Evolutionary conservation across 257 asterid species (phyloP).

Genomic region (Linaria vulgaris): DNA sequence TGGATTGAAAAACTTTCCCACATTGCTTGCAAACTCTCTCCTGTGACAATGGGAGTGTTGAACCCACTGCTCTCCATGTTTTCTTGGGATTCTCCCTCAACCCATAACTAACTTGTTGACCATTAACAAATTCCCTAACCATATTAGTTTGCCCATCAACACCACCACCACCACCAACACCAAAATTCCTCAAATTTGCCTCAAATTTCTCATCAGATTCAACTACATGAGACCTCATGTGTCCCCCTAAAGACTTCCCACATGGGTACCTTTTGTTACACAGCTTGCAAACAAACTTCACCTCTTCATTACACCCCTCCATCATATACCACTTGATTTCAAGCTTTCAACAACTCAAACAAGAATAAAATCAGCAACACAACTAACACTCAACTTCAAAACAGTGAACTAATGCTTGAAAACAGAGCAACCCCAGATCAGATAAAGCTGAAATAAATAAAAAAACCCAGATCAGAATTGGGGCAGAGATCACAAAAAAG

Average conservation of each 20-base stretch:
- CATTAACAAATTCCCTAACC: slow-evolving; percentile 31
- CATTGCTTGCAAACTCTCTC: slow-evolving; percentile 85
- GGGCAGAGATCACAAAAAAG: no score
- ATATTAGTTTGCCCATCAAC: slow-evolving; percentile 18
- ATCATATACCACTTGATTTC: slow-evolving; percentile 23
- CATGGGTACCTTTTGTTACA: slow-evolving; percentile 61
- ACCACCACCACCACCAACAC: slow-evolving; percentile 4
- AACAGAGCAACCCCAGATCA: no score
- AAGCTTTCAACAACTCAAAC: no score
- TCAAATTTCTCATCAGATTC: slow-evolving; percentile 43
- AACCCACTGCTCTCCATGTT: slow-evolving; percentile 71
- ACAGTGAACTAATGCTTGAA: no score
- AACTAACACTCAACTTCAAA: no score
- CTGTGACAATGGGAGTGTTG: slow-evolving; percentile 41
- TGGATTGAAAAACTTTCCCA: slow-evolving; percentile 85
- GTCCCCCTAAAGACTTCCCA: slow-evolving; percentile 71
- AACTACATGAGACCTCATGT: slow-evolving; percentile 74
- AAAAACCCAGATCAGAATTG: no score
- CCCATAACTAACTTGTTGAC: slow-evolving; percentile 52
- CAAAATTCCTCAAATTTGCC: slow-evolving; percentile 31
- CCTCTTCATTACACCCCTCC: slow-evolving; percentile 42
- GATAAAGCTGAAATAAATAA: no score
- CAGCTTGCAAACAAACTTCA: slow-evolving; percentile 62
- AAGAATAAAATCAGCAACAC: no score
- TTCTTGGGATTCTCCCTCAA: slow-evolving; percentile 90